Conservation (phyloP, 345 rosid species). For the Carallia brachiata region DNA sequence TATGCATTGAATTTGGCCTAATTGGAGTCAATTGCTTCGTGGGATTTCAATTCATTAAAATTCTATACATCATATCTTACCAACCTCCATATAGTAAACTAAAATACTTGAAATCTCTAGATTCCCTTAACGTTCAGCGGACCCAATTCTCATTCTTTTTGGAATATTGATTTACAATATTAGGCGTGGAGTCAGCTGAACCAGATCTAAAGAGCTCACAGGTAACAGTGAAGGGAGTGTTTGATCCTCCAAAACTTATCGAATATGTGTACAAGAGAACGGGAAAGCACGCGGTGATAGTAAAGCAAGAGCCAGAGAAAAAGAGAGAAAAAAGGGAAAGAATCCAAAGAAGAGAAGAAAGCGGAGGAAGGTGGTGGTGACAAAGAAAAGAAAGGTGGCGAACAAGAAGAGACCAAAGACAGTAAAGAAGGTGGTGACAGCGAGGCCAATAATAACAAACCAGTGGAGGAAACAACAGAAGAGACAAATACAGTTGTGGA, state of each 20-base stretch:
- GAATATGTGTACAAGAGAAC: slow-evolving; percentile 69
- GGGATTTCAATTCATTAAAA: not conserved
- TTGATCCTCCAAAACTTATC: slow-evolving; percentile 65
- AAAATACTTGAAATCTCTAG: not conserved
- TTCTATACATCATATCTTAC: not conserved
- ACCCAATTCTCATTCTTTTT: not conserved
- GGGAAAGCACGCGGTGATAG: slow-evolving; percentile 71
- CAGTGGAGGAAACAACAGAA: slow-evolving; percentile 9
- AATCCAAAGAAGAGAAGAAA: slow-evolving; percentile 41
- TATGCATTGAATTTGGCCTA: slow-evolving; percentile 1
- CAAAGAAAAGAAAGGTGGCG: slow-evolving; percentile 24
- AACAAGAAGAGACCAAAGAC: slow-evolving; percentile 16
- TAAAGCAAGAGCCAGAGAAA: slow-evolving; percentile 56
- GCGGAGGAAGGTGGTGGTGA: slow-evolving; percentile 29
- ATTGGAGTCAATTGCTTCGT: slow-evolving; percentile 15
- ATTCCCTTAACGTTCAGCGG: not conserved
- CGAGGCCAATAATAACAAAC: not conserved
- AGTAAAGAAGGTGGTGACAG: slow-evolving; percentile 27
- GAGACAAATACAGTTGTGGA: slow-evolving; percentile 46
- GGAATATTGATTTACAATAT: not conserved
- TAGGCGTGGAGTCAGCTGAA: slow-evolving; percentile 91
- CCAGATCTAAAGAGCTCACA: slow-evolving; percentile 86
- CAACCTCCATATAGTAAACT: not conserved
- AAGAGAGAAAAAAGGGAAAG: slow-evolving; percentile 35
- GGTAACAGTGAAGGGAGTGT: slow-evolving; percentile 86